A percentile compares a stretch with the other conserved stretches of the same genome.
phyloP scores from a whole-genome alignment of 2,329 filamentous ascomycete genomes.

The Colletotrichum spinosum region DNA sequence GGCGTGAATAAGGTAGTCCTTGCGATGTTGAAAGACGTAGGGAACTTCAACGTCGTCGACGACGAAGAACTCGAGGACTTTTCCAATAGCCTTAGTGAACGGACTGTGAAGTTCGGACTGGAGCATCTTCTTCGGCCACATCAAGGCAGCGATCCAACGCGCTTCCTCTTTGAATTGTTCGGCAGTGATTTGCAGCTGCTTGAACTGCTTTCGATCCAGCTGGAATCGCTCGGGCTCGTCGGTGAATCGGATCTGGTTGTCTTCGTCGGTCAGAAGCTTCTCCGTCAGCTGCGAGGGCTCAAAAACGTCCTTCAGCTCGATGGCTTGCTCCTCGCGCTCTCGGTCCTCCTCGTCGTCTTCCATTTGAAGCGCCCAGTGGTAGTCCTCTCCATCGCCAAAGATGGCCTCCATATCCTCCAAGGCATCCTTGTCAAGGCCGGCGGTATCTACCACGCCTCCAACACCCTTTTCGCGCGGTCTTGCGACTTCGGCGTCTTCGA shows the following conservation, averaged over 20 bases:
- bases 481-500: constrained; percentile 90
- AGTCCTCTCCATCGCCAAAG: constrained; percentile 95
- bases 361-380: constrained; percentile 91
- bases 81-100: constrained; percentile 88
- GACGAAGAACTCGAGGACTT: constrained; percentile 95
- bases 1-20: constrained; percentile 95
- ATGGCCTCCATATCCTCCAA: constrained; percentile 92
- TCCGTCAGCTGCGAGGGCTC: constrained; percentile 95
- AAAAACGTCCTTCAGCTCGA: constrained; percentile 97
- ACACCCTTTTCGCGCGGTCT: constrained; percentile 80
- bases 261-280: constrained; percentile 94
- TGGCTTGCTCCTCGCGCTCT: constrained; percentile 81
- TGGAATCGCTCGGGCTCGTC: constrained; percentile 97
- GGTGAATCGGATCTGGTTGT: constrained; percentile 87
- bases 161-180: constrained; percentile 93
- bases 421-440: constrained; percentile 90
- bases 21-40: constrained; percentile 97
- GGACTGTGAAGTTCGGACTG: constrained; percentile 79
- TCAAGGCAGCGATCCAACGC: constrained; percentile 88
- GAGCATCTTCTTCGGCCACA: constrained; percentile 89
- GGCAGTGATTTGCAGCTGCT: constrained; percentile 80
- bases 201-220: constrained; percentile 89
- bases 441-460: constrained; percentile 78
- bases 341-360: constrained; percentile 88
- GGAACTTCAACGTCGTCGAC: constrained; percentile 95